Percentiles rank a stretch among this genome's conserved stretches.
These are phyloP conservation scores for Termitomyces sp. DNA, from an alignment of 1,284 basidiomycete genomes.

Conservation along the genomic window DNA sequence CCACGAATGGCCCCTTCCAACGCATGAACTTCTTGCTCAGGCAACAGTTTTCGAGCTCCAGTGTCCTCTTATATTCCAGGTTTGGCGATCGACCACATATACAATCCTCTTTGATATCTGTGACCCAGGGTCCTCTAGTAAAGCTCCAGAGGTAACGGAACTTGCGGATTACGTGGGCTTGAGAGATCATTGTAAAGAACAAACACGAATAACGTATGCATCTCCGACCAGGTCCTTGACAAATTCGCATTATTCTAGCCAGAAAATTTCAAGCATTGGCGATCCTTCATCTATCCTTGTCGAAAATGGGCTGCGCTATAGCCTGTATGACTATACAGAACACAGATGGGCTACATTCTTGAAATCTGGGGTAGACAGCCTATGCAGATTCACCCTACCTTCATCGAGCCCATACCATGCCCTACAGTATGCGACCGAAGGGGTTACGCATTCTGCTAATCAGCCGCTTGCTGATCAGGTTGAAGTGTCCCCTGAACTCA, in stretches of 20 bases:
- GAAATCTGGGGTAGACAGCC: constrained; percentile 11
- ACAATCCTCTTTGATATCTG: constrained; percentile 31
- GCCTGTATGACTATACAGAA: constrained; percentile 21
- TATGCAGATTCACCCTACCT: constrained; percentile 28
- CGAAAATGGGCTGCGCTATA: constrained; percentile 29
- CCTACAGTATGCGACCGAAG: constrained; percentile 32
- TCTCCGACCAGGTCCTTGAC: constrained; percentile 39
- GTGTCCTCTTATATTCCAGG: constrained; percentile 33
- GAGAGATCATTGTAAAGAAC: background rate
- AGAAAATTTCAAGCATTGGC: constrained; percentile 23
- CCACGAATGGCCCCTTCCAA: constrained; percentile 41
- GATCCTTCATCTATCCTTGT: constrained; percentile 15
- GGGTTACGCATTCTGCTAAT: constrained; percentile 38
- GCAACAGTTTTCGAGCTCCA: constrained; percentile 40
- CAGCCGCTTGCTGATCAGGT: constrained; percentile 37
- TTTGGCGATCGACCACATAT: constrained; percentile 42
- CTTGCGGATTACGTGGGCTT: background rate
- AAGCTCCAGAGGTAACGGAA: background rate
- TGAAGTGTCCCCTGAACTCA: constrained; percentile 30
- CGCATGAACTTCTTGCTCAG: background rate
- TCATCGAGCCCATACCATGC: constrained; percentile 26
- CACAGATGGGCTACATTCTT: constrained; percentile 4
- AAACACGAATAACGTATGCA: constrained; percentile 28
- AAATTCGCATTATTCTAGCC: constrained; percentile 32
- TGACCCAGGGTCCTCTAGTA: background rate